These are phyloP conservation scores for Botrytis fabae DNA, from an alignment of 2,329 filamentous ascomycete species.

Conservation along the genomic window DNA sequence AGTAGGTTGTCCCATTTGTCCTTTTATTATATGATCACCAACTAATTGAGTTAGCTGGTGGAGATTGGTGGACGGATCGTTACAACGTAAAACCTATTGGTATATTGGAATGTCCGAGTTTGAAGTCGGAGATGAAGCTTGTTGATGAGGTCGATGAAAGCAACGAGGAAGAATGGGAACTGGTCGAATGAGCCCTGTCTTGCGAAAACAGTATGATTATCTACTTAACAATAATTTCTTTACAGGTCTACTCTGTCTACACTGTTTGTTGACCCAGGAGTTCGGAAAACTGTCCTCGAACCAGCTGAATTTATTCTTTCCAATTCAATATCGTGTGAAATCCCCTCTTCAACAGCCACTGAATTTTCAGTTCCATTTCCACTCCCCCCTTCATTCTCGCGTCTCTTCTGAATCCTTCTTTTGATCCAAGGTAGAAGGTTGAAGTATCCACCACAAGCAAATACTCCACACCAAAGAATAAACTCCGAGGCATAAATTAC, in stretches of 20 bases:
- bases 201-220: not conserved
- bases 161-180: conserved; percentile 5
- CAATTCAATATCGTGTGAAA: conserved; percentile 43
- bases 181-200: not conserved
- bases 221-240: not conserved
- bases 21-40: not conserved
- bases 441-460: conserved; percentile 64
- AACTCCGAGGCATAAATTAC: conserved; percentile 68
- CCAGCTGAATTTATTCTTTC: conserved; percentile 58
- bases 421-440: conserved; percentile 61
- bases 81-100: conserved; percentile 32
- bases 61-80: conserved; percentile 33
- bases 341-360: conserved; percentile 15
- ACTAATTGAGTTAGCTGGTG: conserved; percentile 25
- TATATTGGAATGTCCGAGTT: conserved; percentile 26
- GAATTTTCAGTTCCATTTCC: conserved; percentile 5
- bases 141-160: not conserved
- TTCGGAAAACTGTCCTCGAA: conserved; percentile 57
- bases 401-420: conserved; percentile 39
- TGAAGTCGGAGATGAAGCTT: not conserved
- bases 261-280: conserved; percentile 45
- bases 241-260: not conserved
- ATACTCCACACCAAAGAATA: conserved; percentile 65
- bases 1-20: conserved; percentile 27
- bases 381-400: conserved; percentile 9